Evolutionary conservation across 257 asterid species (phyloP).

Genomic region (Solanum dulcamara): DNA sequence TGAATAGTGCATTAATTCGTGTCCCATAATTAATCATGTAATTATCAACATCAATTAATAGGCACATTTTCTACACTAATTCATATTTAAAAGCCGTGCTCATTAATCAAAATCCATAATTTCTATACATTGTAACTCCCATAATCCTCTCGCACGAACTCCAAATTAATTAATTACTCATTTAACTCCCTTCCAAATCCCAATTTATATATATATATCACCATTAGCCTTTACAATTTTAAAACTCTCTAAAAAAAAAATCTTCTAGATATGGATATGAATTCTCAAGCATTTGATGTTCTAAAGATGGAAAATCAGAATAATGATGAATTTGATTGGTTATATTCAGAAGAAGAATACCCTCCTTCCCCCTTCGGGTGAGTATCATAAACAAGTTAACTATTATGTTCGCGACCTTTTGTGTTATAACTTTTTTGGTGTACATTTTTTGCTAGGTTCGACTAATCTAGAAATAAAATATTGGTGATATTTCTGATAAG

Average conservation of each 20-base stretch:
- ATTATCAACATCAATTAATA: neutral
- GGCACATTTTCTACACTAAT: slow-evolving; percentile 7
- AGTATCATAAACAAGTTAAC: neutral
- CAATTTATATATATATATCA: slow-evolving; percentile 2
- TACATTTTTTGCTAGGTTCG: too few species aligned
- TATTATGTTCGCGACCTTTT: neutral
- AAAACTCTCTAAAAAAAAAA: neutral
- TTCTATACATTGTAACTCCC: slow-evolving; percentile 57
- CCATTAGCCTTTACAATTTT: neutral
- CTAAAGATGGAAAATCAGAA: slow-evolving; percentile 15
- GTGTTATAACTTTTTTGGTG: neutral
- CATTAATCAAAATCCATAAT: slow-evolving; percentile 32
- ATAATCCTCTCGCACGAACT: slow-evolving; percentile 52
- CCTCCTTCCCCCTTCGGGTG: neutral
- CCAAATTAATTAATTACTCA: slow-evolving; percentile 8
- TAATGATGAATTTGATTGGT: slow-evolving; percentile 14
- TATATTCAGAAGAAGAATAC: slow-evolving; percentile 22
- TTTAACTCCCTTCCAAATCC: slow-evolving; percentile 1
- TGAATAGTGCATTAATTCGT: neutral
- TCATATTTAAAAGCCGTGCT: neutral
- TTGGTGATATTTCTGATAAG: neutral
- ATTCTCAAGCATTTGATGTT: slow-evolving; percentile 5
- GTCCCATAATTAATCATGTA: neutral
- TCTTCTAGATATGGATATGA: slow-evolving; percentile 11
- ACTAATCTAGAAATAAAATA: neutral